Evolutionary conservation across 805 yeast species (phyloP), one percentile per base, ranked within the genome.

Genomic region (Yarrowia phangngaensis): DNA sequence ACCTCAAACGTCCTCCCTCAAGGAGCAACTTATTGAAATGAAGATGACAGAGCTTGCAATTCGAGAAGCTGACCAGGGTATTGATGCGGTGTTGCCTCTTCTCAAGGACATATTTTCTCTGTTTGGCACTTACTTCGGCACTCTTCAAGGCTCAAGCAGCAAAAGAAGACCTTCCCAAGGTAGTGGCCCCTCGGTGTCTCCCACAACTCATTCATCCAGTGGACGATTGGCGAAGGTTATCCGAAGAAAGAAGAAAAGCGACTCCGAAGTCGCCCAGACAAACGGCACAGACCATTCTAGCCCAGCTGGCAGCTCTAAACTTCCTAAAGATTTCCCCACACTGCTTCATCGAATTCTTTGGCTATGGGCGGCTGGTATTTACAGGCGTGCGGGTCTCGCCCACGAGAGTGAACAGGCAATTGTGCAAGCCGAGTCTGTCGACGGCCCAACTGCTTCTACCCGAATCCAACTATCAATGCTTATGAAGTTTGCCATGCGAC

Each of bases 41-140:
- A 84, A 84, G 56, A 70, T 84, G 64, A 82, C 95, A 0, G 85
- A 82, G 57, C 66, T 87, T 27, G 78, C 85, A 1, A 67, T 86
- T n/a, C 66, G 78, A 46, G 88, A 83, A 57, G 71, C 76, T 5
- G 67, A 75, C 4, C 70, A 74, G 51, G 90, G 87, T 6, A 64
- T 72, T 1, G 68, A 71, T 20, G 74, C 74, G 32, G 78, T 87
- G 0, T 61, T 85, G 52, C 85, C 80, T 31, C 69, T 71, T 41
- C 60, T 88, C n/a, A 75, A 84, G 2, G 86, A 77, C 34, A 71
- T 85, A 8, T 82, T 87, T 55, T 73, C 69, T 8, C 60, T 82
- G 8, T 81, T 73, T 56, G 72, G 76, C 40, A 69, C 64, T 20
- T 63, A 82, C 23, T 82, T 76, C 29, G 48, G 48, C 8, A 22